Base-by-base conservation (phyloP, 352 stramenopile species). In the Phytophthora citricola region DNA sequence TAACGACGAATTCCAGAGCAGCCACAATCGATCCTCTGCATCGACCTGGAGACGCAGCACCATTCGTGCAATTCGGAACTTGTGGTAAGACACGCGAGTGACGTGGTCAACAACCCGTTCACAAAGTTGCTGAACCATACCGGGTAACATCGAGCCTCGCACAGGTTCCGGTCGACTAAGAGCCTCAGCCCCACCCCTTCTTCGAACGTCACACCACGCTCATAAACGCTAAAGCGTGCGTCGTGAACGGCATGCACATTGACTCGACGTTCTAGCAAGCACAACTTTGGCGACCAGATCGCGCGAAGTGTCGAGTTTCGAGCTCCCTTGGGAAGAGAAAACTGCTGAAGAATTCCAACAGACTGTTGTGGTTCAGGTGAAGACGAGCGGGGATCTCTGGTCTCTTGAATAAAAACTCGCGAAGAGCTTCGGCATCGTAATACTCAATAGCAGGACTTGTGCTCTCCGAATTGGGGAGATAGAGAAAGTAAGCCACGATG, bases 41-140 rank as follows among this genome's bases (percentile, higher is more conserved):
- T 99, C 96, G 11, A 94, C 83, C 71, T 99, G 98, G 59, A 99
- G 94, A 64, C 98, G 97, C 5, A 98, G 43, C n/a, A 98, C 93
- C 89, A 98, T 98, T 41, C 94, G 83, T 17, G 82, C 91, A 60
- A 99, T 97, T 46, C 90, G 87, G 47, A 89, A 84, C 66, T 98
- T 96, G 65, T 96, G 87, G 62, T 97, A 97, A 9, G 85, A 88
- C 24, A 98, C 90, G 38, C 97, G 83, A 17, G 88, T 90, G 36
- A 99, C 94, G 69, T 99, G 94, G 31, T 91, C 81, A 3, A 98
- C 94, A 27, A 99, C 76, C 54, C 91, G 81, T 58, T 98, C 90
- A 52, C 95, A 99, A 3, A 98, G 80, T 15, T 83, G 73, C 71
- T 98, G 92, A 3, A 99, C 79, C 67, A 95, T 90, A 0, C 81